Percentiles rank a stretch among this genome's conserved stretches.
phyloP scores from a whole-genome alignment of 2,329 filamentous ascomycete genomes.

The Helicocarpus griseus region DNA sequence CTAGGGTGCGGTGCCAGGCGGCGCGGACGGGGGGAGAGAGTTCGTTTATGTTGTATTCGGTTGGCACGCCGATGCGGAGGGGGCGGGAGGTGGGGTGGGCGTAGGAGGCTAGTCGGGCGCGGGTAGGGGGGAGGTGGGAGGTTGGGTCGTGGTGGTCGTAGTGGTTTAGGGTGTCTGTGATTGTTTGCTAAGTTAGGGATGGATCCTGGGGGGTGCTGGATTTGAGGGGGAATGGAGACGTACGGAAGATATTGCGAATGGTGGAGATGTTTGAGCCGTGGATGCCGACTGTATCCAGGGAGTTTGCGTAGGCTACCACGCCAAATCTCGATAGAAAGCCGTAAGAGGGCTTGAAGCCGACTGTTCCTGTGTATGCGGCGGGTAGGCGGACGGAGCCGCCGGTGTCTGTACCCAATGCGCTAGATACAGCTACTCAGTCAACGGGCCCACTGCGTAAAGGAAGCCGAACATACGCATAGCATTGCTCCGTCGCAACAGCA shows the following conservation, averaged over 20 bases:
- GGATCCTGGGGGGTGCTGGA: background rate
- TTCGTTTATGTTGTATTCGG: constrained; percentile 82
- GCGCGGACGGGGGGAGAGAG: constrained; percentile 59
- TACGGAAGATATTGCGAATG: constrained; percentile 44
- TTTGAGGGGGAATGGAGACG: constrained; percentile 5
- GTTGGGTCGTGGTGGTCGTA: constrained; percentile 68
- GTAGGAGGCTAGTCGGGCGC: constrained; percentile 36
- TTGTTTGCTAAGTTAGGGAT: constrained; percentile 3
- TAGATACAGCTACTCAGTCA: constrained; percentile 16
- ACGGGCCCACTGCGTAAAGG: background rate
- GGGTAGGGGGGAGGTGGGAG: constrained; percentile 49
- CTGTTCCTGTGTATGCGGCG: constrained; percentile 71
- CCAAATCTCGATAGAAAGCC: constrained; percentile 77
- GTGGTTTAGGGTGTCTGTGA: constrained; percentile 41
- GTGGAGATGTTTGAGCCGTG: constrained; percentile 47
- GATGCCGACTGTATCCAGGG: constrained; percentile 79
- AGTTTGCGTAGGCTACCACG: constrained; percentile 86
- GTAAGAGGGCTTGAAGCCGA: constrained; percentile 89
- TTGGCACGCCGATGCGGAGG: constrained; percentile 49
- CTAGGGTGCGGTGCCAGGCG: constrained; percentile 58
- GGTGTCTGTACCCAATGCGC: constrained; percentile 83
- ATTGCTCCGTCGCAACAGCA: constrained; percentile 59
- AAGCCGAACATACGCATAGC: constrained; percentile 41
- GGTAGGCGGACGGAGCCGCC: constrained; percentile 81
- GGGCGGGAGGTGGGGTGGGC: constrained; percentile 8